Conservation (phyloP, 2,329 filamentous ascomycete species). For the Chaetomium olivaceum region DNA sequence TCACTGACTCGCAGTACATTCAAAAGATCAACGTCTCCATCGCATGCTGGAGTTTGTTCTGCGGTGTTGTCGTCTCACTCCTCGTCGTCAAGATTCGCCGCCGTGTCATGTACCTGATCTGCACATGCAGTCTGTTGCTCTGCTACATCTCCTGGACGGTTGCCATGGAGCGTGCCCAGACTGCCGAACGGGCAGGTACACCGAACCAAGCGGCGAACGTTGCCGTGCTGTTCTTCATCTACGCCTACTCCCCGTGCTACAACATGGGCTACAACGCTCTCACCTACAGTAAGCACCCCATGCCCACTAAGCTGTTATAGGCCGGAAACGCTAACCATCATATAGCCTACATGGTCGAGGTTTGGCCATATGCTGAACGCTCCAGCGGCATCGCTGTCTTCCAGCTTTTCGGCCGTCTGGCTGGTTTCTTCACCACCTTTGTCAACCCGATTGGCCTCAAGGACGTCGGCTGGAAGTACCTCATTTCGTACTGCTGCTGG, state of each 20-base stretch:
- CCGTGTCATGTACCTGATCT: conserved; percentile 46
- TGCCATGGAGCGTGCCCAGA: conserved; percentile 29
- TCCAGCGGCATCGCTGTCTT: conserved; percentile 10
- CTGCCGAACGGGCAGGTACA: conserved; percentile 5
- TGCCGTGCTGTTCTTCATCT: conserved; percentile 57
- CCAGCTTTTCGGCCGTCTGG: conserved; percentile 13
- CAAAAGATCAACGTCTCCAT: conserved; percentile 45
- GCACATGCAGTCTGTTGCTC: conserved; percentile 47
- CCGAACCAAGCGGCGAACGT: conserved; percentile 40
- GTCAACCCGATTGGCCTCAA: conserved; percentile 15
- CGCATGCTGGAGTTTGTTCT: conserved; percentile 47
- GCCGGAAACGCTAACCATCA: neutral
- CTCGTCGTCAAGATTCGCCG: conserved; percentile 47
- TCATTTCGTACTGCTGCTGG: conserved; percentile 16
- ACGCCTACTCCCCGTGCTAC: conserved; percentile 58
- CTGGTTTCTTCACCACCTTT: conserved; percentile 11
- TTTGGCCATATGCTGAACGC: conserved; percentile 15
- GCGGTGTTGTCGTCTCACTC: conserved; percentile 44
- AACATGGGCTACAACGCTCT: conserved; percentile 66
- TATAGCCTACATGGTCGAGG: conserved; percentile 33
- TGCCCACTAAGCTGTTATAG: too few species aligned
- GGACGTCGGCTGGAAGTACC: conserved; percentile 4
- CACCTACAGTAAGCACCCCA: conserved; percentile 53
- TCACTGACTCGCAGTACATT: neutral
- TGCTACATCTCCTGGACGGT: conserved; percentile 43